Percentiles rank a stretch among this genome's conserved stretches.
Evolutionary conservation across 495 filamentous ascomycete species (phyloP).

Genomic region (Xanthoparmelia taractica): DNA sequence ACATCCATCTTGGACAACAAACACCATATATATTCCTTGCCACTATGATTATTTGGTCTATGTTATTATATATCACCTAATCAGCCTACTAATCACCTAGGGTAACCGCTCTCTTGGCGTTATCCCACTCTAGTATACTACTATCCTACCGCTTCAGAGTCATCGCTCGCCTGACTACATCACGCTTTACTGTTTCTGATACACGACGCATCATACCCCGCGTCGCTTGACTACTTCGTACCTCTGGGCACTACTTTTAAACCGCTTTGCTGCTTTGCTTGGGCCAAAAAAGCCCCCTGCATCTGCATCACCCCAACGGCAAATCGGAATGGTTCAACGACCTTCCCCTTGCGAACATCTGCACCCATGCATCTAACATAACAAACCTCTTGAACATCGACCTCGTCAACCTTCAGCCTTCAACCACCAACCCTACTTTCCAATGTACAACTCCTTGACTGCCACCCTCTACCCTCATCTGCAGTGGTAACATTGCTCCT

Average conservation of each 20-base stretch:
- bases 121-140: too few species aligned
- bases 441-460: conserved; percentile 42
- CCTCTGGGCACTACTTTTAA: too few species aligned
- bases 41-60: neutral
- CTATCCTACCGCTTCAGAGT: neutral
- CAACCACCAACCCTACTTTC: conserved; percentile 19
- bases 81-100: conserved; percentile 17
- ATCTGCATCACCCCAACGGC: conserved; percentile 3
- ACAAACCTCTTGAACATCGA: conserved; percentile 12
- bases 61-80: conserved; percentile 1
- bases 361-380: conserved; percentile 13
- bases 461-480: conserved; percentile 40
- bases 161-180: conserved; percentile 17
- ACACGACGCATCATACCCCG: conserved; percentile 10
- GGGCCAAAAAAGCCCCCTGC: conserved; percentile 1
- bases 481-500: conserved; percentile 33
- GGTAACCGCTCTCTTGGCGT: neutral
- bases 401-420: conserved; percentile 12
- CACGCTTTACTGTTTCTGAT: conserved; percentile 17
- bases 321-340: conserved; percentile 13
- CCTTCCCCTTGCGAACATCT: conserved; percentile 22
- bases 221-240: neutral
- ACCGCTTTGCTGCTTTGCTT: neutral
- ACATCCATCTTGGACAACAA: neutral
- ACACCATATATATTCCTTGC: neutral